Percentiles rank a stretch among this genome's conserved stretches.
Conservation (phyloP, 192 early-diverging fungal genomes). For the Coemansia pectinata region DNA sequence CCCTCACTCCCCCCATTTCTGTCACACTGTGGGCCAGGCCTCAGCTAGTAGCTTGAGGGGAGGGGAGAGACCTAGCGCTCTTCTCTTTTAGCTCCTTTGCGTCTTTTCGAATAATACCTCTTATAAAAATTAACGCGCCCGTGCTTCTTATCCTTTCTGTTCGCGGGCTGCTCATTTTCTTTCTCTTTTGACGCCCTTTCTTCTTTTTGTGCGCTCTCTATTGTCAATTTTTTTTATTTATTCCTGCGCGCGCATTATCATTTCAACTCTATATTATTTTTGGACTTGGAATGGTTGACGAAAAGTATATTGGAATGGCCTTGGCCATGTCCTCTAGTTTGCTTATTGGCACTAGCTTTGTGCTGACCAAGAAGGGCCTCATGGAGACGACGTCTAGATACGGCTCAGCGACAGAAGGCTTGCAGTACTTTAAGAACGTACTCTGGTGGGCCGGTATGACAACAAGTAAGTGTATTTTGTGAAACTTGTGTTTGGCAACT, state of each 20-base stretch:
- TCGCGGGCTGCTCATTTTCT: slow-evolving; percentile 2
- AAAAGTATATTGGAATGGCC: slow-evolving; percentile 84
- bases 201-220: background rate
- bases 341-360: slow-evolving; percentile 90
- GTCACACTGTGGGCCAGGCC: background rate
- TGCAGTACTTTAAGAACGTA: slow-evolving; percentile 81
- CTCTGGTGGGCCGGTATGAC: slow-evolving; percentile 91
- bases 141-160: background rate
- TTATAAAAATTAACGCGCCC: background rate
- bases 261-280: slow-evolving; percentile 4
- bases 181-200: slow-evolving; percentile 12
- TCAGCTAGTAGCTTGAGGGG: background rate
- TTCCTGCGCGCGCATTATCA: slow-evolving; percentile 4
- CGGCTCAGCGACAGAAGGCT: slow-evolving; percentile 70
- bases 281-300: slow-evolving; percentile 55
- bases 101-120: background rate
- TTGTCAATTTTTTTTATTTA: slow-evolving; percentile 5
- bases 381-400: slow-evolving; percentile 72
- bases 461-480: slow-evolving; percentile 42
- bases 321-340: slow-evolving; percentile 86
- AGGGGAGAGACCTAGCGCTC: background rate
- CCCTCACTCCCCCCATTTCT: background rate
- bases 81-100: background rate
- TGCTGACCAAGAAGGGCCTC: slow-evolving; percentile 93
- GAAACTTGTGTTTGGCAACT: background rate